phyloP scores from a whole-genome alignment of 202 grass and related monocot species.

The Bolboschoenoplectus hybrid region DNA sequence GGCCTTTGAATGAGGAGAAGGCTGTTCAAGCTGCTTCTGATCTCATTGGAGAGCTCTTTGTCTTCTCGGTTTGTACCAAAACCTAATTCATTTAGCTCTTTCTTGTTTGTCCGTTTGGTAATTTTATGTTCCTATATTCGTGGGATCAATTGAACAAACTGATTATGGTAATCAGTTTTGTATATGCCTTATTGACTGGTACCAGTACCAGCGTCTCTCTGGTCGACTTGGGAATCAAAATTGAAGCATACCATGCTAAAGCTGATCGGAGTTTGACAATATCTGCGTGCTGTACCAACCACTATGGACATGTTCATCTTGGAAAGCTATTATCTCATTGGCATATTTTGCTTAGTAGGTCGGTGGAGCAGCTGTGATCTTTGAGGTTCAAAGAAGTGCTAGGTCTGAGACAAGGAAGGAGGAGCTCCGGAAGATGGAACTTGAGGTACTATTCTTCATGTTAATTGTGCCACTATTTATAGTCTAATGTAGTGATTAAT shows the following conservation, averaged over 20 bases:
- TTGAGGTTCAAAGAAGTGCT: slow-evolving; percentile 95
- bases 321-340: slow-evolving; percentile 16
- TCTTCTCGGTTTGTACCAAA: slow-evolving; percentile 74
- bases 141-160: slow-evolving; percentile 17
- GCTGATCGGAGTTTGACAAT: not conserved
- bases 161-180: not conserved
- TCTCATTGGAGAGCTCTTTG: slow-evolving; percentile 90
- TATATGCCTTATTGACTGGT: not conserved
- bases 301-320: slow-evolving; percentile 11
- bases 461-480: not conserved
- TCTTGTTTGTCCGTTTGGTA: not conserved
- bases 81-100: slow-evolving; percentile 21
- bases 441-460: slow-evolving; percentile 58
- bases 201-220: not conserved
- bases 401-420: slow-evolving; percentile 97
- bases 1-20: slow-evolving; percentile 87
- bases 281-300: not conserved
- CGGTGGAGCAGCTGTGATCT: slow-evolving; percentile 78
- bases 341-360: slow-evolving; percentile 60
- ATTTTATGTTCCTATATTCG: not conserved
- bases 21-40: slow-evolving; percentile 93
- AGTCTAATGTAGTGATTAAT: not conserved
- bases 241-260: not conserved
- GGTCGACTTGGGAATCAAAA: not conserved
- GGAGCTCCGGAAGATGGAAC: slow-evolving; percentile 81